Conservation (phyloP, 306 rosid species). For the Alnus glutinosa region DNA sequence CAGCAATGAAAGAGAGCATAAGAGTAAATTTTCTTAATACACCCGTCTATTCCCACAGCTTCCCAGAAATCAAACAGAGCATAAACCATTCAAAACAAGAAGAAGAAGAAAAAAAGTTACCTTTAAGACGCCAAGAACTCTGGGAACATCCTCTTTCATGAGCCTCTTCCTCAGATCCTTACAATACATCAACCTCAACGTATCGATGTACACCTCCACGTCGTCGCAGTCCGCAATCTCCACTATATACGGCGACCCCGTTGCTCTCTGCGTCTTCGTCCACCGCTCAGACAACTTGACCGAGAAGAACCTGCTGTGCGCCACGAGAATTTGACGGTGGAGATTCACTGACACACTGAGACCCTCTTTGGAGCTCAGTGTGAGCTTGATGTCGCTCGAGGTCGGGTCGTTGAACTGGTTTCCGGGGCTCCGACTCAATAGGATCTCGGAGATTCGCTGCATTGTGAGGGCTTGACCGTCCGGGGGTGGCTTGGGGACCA, state of each 20-base stretch:
- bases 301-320: conserved; percentile 77
- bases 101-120: conserved; percentile 26
- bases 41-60: conserved; percentile 34
- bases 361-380: conserved; percentile 75
- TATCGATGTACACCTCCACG: conserved; percentile 81
- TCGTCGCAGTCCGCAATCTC: conserved; percentile 97
- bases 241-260: conserved; percentile 56
- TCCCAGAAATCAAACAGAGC: conserved; percentile 19
- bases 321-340: conserved; percentile 83
- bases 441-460: conserved; percentile 72
- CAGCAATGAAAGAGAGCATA: conserved; percentile 15
- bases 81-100: background rate
- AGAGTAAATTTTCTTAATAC: background rate
- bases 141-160: conserved; percentile 84
- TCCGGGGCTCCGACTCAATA: conserved; percentile 72
- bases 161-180: conserved; percentile 85
- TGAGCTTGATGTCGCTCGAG: conserved; percentile 75
- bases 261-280: conserved; percentile 64
- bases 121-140: conserved; percentile 86
- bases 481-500: conserved; percentile 42
- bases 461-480: conserved; percentile 65
- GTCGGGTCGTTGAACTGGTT: conserved; percentile 76
- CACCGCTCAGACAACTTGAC: conserved; percentile 80
- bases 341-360: conserved; percentile 67
- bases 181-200: conserved; percentile 87